Percentiles rank a stretch among this genome's conserved stretches.
Conservation (phyloP, 129 eudicot genomes). For the Gnaphalium uliginosum region DNA sequence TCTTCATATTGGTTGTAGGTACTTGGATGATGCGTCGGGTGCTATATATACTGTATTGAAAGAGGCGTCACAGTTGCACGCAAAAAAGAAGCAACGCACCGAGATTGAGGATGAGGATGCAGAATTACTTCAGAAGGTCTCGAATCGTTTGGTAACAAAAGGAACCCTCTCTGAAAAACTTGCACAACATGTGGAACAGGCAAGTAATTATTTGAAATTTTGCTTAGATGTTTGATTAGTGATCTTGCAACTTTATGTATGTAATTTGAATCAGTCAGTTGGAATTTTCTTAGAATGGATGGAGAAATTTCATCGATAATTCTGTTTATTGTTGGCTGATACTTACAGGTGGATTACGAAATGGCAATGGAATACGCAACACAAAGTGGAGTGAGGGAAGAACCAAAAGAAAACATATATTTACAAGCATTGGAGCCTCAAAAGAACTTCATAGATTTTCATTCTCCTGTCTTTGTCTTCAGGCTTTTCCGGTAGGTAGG, state of each 20-base stretch:
- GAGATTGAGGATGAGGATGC: slow-evolving; percentile 58
- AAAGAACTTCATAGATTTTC: slow-evolving; percentile 51
- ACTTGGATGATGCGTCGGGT: slow-evolving; percentile 71
- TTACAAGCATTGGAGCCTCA: slow-evolving; percentile 61
- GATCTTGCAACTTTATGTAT: neutral
- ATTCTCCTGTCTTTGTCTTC: slow-evolving; percentile 68
- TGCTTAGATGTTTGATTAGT: slow-evolving; percentile 5
- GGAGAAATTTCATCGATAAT: neutral
- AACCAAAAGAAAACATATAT: slow-evolving; percentile 72
- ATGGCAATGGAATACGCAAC: slow-evolving; percentile 99
- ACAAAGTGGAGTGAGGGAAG: slow-evolving; percentile 87
- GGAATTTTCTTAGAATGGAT: neutral
- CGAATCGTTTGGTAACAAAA: slow-evolving; percentile 53
- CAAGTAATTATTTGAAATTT: slow-evolving; percentile 23
- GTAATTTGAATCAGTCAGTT: neutral
- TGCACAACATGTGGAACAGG: slow-evolving; percentile 95
- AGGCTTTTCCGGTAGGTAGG: slow-evolving; percentile 59
- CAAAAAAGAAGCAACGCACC: slow-evolving; percentile 60
- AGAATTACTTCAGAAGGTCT: slow-evolving; percentile 64
- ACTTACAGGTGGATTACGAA: slow-evolving; percentile 92
- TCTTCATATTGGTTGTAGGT: slow-evolving; percentile 43
- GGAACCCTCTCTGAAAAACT: slow-evolving; percentile 74
- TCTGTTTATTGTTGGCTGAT: neutral
- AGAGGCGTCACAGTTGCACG: slow-evolving; percentile 59
- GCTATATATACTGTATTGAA: slow-evolving; percentile 70